Evolutionary conservation across 345 rosid genomes (phyloP).

Genomic region (Populus ilicifolia): DNA sequence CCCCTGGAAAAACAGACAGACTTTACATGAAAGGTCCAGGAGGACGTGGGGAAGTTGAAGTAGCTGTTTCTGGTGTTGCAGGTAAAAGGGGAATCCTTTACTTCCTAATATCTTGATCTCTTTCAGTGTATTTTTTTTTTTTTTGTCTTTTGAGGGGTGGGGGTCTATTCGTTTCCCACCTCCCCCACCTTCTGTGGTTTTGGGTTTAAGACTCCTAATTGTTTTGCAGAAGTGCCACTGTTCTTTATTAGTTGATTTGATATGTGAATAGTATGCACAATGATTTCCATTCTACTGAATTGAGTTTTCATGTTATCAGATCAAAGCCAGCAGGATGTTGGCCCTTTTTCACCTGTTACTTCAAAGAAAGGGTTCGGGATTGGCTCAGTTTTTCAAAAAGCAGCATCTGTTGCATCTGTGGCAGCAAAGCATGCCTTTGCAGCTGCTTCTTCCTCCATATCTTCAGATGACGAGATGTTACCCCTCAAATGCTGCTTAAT

Average conservation of each 20-base stretch:
- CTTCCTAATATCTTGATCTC: neutral
- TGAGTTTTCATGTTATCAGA: conserved; percentile 48
- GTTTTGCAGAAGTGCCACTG: neutral
- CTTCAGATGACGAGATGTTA: conserved; percentile 74
- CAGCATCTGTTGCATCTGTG: conserved; percentile 85
- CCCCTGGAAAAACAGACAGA: conserved; percentile 74
- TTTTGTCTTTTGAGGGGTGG: neutral
- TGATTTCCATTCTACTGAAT: conserved; percentile 16
- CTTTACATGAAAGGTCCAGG: conserved; percentile 97
- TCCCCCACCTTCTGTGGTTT: neutral
- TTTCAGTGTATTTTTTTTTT: neutral
- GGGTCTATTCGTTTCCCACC: neutral
- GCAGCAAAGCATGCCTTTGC: conserved; percentile 97
- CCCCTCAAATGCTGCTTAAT: conserved; percentile 95
- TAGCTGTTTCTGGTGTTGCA: conserved; percentile 88
- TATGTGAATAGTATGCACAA: neutral
- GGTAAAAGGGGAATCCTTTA: conserved; percentile 36
- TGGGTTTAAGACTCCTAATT: neutral
- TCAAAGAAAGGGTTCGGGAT: conserved; percentile 75
- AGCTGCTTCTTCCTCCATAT: conserved; percentile 64
- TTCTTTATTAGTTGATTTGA: conserved; percentile 1
- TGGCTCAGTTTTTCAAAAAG: conserved; percentile 78
- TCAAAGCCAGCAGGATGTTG: conserved; percentile 80
- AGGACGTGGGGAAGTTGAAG: conserved; percentile 99
- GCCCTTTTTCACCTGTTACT: conserved; percentile 71